Conservation (phyloP, 306 rosid species). For the Inga oerstediana region DNA sequence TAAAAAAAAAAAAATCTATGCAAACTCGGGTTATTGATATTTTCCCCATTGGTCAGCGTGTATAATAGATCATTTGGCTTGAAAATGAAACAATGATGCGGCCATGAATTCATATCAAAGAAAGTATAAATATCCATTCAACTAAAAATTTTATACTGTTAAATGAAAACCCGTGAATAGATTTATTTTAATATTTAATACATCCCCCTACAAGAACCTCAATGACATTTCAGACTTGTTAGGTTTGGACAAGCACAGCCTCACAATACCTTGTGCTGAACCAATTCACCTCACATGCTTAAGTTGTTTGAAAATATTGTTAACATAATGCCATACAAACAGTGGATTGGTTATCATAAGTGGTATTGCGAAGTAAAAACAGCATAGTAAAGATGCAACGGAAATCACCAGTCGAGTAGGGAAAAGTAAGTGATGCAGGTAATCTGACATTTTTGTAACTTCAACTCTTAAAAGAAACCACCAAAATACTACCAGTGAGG, state of each 20-base stretch:
- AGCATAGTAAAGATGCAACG: conserved; percentile 4
- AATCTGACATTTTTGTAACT: conserved; percentile 4
- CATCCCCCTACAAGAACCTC: not conserved
- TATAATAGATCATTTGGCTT: conserved; percentile 13
- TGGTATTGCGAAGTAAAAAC: not conserved
- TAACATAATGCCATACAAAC: not conserved
- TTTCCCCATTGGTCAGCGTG: not conserved
- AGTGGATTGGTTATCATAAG: not conserved
- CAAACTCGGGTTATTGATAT: not conserved
- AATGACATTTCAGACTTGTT: not conserved
- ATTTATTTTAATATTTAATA: not conserved
- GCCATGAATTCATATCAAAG: not conserved
- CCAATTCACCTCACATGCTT: not conserved
- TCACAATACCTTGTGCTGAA: not conserved
- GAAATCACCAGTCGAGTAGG: not conserved
- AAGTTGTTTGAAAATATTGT: not conserved
- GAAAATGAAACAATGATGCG: not conserved
- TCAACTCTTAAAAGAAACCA: not conserved
- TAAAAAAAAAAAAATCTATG: not conserved
- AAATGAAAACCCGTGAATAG: not conserved
- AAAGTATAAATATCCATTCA: not conserved
- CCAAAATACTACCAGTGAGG: not conserved
- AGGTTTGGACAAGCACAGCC: not conserved
- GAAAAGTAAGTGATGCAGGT: not conserved
- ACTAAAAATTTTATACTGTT: not conserved